phyloP scores from a whole-genome alignment of 192 early-diverging fungal genomes.

The Pilobolus umbonatus region DNA sequence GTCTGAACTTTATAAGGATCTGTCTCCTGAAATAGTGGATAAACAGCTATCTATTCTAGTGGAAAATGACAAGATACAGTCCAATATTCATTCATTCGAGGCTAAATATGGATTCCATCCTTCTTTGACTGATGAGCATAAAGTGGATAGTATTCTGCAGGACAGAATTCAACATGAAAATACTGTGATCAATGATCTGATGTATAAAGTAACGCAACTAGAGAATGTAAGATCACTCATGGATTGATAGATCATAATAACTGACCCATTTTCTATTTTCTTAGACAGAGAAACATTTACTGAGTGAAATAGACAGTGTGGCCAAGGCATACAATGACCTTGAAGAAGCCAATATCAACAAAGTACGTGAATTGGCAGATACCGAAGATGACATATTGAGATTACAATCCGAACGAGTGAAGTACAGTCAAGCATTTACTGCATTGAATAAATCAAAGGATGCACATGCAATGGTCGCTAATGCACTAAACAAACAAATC shows the following conservation, averaged over 20 bases:
- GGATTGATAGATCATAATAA: not conserved
- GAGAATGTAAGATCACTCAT: conserved; percentile 4
- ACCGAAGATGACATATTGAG: conserved; percentile 17
- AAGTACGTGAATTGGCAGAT: conserved; percentile 4
- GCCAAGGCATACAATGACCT: conserved; percentile 12
- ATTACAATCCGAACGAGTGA: conserved; percentile 52
- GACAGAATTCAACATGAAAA: conserved; percentile 13
- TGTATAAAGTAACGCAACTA: conserved; percentile 1
- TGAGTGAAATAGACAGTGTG: conserved; percentile 18
- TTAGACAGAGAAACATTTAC: conserved; percentile 18
- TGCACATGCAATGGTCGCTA: conserved; percentile 59
- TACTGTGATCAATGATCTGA: not conserved
- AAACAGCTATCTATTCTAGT: not conserved
- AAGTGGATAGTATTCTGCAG: conserved; percentile 15
- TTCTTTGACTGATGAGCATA: conserved; percentile 4
- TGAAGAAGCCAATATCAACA: conserved; percentile 17
- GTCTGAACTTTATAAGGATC: not conserved
- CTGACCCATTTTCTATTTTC: not conserved
- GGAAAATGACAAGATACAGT: not conserved
- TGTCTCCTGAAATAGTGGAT: not conserved
- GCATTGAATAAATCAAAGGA: conserved; percentile 76
- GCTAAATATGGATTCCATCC: conserved; percentile 14
- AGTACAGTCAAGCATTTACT: conserved; percentile 73
- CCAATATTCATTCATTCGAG: conserved; percentile 3
- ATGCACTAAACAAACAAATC: conserved; percentile 73